phyloP scores from a whole-genome alignment of 1,284 basidiomycete species.

The Wolfiporia cocos region DNA sequence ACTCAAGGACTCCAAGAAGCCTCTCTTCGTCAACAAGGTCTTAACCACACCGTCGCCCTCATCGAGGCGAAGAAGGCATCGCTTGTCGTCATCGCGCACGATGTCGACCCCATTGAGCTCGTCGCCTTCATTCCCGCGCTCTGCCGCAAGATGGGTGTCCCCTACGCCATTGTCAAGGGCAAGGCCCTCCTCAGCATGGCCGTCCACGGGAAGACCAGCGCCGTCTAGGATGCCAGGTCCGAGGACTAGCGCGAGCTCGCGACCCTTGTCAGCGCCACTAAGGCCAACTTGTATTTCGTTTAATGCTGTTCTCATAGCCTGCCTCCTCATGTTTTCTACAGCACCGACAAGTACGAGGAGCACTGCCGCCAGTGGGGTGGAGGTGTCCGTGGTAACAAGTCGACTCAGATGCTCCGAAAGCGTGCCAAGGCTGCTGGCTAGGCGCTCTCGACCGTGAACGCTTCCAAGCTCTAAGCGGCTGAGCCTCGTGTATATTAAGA shows the following conservation, averaged over 20 bases:
- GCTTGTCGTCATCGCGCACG: conserved; percentile 95
- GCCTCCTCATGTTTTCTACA: conserved; percentile 25
- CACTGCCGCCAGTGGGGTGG: conserved; percentile 92
- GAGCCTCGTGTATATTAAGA: neutral
- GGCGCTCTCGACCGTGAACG: conserved; percentile 43
- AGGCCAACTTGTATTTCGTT: conserved; percentile 86
- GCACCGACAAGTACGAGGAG: conserved; percentile 95
- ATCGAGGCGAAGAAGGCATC: conserved; percentile 97
- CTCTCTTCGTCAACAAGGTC: conserved; percentile 92
- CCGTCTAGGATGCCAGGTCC: conserved; percentile 91
- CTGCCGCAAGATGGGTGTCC: conserved; percentile 98
- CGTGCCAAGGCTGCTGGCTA: conserved; percentile 88
- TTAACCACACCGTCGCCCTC: conserved; percentile 95
- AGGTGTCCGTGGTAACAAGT: conserved; percentile 92
- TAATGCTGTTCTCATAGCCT: neutral
- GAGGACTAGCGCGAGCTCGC: conserved; percentile 94
- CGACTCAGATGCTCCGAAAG: conserved; percentile 88
- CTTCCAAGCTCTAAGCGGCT: conserved; percentile 54
- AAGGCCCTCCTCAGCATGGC: conserved; percentile 97
- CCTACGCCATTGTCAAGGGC: conserved; percentile 97
- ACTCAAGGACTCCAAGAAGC: conserved; percentile 84
- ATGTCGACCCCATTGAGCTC: conserved; percentile 98
- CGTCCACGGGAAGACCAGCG: conserved; percentile 97
- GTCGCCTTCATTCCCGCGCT: conserved; percentile 97
- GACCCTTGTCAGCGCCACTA: conserved; percentile 89